These are phyloP conservation scores for Cladochytrium replicatum DNA, from an alignment of 192 early-diverging fungal genomes.

Conservation along the genomic window DNA sequence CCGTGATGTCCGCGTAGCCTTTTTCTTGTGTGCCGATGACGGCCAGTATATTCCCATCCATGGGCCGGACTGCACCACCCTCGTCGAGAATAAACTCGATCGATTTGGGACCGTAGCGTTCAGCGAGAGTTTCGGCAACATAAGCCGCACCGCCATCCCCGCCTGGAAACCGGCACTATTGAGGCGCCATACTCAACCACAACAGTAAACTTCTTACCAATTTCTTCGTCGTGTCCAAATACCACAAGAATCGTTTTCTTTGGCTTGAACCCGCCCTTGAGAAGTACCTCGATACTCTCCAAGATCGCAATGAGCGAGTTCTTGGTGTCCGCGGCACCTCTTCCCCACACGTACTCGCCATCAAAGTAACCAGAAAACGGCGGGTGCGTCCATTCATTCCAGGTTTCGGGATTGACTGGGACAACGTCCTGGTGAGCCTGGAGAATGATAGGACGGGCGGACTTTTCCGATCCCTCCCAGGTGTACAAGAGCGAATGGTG, in stretches of 20 bases:
- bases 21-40: no score
- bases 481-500: constrained; percentile 20
- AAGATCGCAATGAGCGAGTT: constrained; percentile 25
- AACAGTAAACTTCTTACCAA: neutral
- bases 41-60: no score
- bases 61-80: no score
- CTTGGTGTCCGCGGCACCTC: constrained; percentile 35
- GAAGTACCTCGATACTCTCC: constrained; percentile 31
- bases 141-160: constrained; percentile 6
- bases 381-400: constrained; percentile 21
- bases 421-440: constrained; percentile 37
- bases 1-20: constrained; percentile 12
- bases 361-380: constrained; percentile 28
- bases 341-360: constrained; percentile 25
- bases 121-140: constrained; percentile 18
- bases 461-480: constrained; percentile 28
- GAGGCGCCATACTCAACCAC: neutral
- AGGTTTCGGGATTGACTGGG: constrained; percentile 21
- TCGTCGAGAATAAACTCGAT: constrained; percentile 31
- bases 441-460: constrained; percentile 19
- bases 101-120: constrained; percentile 8
- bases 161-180: neutral
- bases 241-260: constrained; percentile 24
- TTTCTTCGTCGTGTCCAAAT: constrained; percentile 36
- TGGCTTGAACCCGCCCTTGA: constrained; percentile 26